phyloP scores from a whole-genome alignment of 2,329 filamentous ascomycete genomes.

The Coniella vitis region DNA sequence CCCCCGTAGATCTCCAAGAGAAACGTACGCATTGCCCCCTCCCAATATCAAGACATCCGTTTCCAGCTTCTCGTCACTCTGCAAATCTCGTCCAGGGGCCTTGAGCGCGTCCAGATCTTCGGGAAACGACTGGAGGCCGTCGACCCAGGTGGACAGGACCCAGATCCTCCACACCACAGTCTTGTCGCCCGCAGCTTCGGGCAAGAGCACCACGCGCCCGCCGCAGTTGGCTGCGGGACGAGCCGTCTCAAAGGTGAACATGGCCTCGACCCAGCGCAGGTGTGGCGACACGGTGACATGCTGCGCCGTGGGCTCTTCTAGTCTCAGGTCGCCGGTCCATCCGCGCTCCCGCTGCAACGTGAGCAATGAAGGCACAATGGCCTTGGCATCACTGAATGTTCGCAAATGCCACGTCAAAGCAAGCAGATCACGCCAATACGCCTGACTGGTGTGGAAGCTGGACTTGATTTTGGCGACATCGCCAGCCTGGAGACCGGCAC shows the following conservation, averaged over 20 bases:
- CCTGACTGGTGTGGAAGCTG: constrained; percentile 26
- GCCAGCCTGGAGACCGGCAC: constrained; percentile 15
- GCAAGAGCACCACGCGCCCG: constrained; percentile 28
- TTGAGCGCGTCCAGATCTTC: constrained; percentile 24
- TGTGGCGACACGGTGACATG: constrained; percentile 17
- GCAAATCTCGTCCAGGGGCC: constrained; percentile 17
- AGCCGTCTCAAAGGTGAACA: constrained; percentile 26
- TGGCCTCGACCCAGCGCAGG: constrained; percentile 26
- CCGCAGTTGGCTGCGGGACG: constrained; percentile 24
- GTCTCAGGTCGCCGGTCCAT: constrained; percentile 11
- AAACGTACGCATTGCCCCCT: constrained; percentile 29
- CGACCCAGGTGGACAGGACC: constrained; percentile 26
- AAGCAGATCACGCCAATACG: constrained; percentile 31
- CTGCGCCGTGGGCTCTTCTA: constrained; percentile 12
- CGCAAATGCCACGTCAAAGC: constrained; percentile 32
- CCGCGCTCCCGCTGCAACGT: constrained; percentile 18
- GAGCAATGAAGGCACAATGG: constrained; percentile 22
- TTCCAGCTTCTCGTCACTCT: constrained; percentile 16
- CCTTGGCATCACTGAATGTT: constrained; percentile 22
- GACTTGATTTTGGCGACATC: constrained; percentile 19
- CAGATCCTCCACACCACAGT: constrained; percentile 28
- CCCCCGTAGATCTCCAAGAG: too few relatives aligned
- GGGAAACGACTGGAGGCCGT: constrained; percentile 18
- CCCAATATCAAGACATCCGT: constrained; percentile 30
- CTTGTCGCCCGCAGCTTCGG: neutral